A percentile compares a stretch with the other conserved stretches of the same genome.
These are phyloP conservation scores for Galeopsis tetrahit DNA, from an alignment of 257 asterid species.

Conservation along the genomic window DNA sequence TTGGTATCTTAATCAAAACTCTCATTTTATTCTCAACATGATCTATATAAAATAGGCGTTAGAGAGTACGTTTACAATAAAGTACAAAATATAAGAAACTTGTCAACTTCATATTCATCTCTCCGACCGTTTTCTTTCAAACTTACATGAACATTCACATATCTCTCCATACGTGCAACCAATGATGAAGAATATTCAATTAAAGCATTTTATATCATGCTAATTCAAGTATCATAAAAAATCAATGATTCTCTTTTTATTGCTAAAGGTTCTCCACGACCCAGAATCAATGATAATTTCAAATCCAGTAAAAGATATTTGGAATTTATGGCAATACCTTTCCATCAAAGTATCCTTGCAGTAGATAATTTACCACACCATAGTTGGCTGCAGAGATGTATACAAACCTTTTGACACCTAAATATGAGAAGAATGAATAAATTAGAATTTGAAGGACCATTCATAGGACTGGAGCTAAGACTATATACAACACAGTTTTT, in stretches of 20 bases:
- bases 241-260: not conserved
- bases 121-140: not conserved
- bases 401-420: conserved; percentile 73
- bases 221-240: not conserved
- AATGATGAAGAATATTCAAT: not conserved
- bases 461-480: not conserved
- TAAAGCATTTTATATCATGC: not conserved
- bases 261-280: not conserved
- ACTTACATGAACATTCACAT: not conserved
- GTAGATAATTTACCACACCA: conserved; percentile 66
- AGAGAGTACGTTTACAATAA: not conserved
- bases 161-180: not conserved
- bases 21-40: too few species aligned
- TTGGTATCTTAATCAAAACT: too few species aligned
- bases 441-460: not conserved
- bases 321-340: conserved; percentile 50
- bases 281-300: conserved; percentile 12
- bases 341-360: conserved; percentile 72
- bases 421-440: conserved; percentile 28
- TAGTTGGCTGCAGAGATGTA: conserved; percentile 83
- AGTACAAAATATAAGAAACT: not conserved
- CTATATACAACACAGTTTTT: too few species aligned
- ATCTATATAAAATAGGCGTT: conserved; percentile 25
- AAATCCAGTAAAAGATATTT: conserved; percentile 17
- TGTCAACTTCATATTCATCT: conserved; percentile 11